phyloP scores from a whole-genome alignment of 257 asterid genomes.

The Plantago major region DNA sequence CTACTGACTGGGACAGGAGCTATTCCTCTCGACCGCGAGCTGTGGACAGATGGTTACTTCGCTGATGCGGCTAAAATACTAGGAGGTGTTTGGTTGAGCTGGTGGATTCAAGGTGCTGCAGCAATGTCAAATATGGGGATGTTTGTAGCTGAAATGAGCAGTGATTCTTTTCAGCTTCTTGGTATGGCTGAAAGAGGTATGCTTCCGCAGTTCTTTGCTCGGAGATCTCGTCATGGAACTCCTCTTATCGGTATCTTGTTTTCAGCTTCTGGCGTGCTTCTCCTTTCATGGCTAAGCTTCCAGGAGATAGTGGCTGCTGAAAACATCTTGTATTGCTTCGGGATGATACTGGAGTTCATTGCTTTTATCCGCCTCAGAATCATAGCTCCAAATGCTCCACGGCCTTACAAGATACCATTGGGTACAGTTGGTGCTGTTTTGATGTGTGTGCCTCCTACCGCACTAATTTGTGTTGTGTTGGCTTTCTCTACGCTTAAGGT shows the following conservation, averaged over 20 bases:
- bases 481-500: conserved; percentile 44
- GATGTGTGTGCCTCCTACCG: conserved; percentile 53
- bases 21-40: conserved; percentile 38
- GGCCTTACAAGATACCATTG: conserved; percentile 63
- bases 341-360: conserved; percentile 55
- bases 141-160: conserved; percentile 73
- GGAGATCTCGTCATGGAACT: conserved; percentile 60
- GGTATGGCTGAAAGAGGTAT: conserved; percentile 84
- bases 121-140: conserved; percentile 71
- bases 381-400: conserved; percentile 37
- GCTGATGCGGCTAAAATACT: conserved; percentile 46
- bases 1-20: conserved; percentile 53
- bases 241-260: conserved; percentile 56
- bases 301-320: conserved; percentile 71
- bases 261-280: conserved; percentile 60
- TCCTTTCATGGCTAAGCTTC: conserved; percentile 65
- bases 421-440: conserved; percentile 49
- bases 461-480: conserved; percentile 42
- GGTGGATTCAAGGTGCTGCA: conserved; percentile 71
- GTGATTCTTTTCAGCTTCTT: conserved; percentile 67
- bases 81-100: conserved; percentile 64
- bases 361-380: conserved; percentile 54
- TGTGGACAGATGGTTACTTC: conserved; percentile 65
- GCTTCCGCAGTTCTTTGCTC: conserved; percentile 53
- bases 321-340: conserved; percentile 61